phyloP scores from a whole-genome alignment of 2,329 filamentous ascomycete species.

The Fusarium proliferatum region DNA sequence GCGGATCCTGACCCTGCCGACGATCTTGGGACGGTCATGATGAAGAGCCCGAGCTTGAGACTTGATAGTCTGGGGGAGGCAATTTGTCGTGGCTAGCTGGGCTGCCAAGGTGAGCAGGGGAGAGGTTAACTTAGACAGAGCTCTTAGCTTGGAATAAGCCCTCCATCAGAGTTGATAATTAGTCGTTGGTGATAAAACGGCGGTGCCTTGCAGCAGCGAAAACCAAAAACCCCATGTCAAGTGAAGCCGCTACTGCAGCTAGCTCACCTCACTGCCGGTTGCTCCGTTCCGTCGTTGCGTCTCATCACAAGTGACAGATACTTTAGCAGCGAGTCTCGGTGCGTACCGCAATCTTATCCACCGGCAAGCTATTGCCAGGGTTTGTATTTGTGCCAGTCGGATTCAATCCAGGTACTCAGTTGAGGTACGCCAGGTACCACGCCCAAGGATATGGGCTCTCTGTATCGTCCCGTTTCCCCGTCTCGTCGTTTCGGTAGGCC shows the following conservation, averaged over 20 bases:
- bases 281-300: slow-evolving; percentile 19
- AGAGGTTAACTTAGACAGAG: not conserved
- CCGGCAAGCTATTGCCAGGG: slow-evolving; percentile 1
- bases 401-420: not conserved
- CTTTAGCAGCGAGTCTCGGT: not conserved
- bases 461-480: slow-evolving; percentile 5
- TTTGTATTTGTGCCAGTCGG: slow-evolving; percentile 12
- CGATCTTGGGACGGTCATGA: slow-evolving; percentile 12
- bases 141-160: not conserved
- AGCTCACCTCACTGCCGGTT: slow-evolving; percentile 24
- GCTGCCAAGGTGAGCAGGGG: not conserved
- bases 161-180: not conserved
- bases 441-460: slow-evolving; percentile 11
- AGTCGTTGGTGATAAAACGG: slow-evolving; percentile 12
- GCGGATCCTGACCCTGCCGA: slow-evolving; percentile 23
- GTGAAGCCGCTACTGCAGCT: slow-evolving; percentile 12
- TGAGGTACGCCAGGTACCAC: slow-evolving; percentile 8
- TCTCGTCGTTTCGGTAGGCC: not conserved
- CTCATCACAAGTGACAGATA: not conserved
- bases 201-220: slow-evolving; percentile 36
- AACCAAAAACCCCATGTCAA: slow-evolving; percentile 23
- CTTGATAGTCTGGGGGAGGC: not conserved
- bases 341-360: slow-evolving; percentile 7
- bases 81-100: not conserved
- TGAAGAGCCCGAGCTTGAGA: slow-evolving; percentile 16